Evolutionary conservation across 2,329 filamentous ascomycete genomes (phyloP), one percentile per base, ranked within the genome.

Genomic region (Cladorrhinum sp.): DNA sequence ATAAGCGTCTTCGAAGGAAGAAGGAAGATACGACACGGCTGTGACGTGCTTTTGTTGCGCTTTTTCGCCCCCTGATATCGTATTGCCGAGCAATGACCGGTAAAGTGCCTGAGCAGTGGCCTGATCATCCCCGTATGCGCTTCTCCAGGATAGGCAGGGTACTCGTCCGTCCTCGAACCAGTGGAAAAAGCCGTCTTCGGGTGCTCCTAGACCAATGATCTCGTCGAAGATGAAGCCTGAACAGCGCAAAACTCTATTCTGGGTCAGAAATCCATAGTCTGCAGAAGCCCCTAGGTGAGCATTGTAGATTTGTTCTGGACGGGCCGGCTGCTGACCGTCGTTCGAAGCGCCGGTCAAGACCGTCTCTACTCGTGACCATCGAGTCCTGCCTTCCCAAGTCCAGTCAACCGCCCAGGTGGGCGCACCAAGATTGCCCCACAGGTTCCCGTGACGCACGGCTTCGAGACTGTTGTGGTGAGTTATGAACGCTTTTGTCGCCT

Each of bases 361-460:
- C 36, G 32, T n/a, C 36, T 59, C 57, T 6, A 27, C 20, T 10
- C 57, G 16, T 2, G 58, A 61, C 24, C n/a, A 61, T 13, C 58
- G 53, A 18, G 45, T 41, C 2, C 58, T 45, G 7, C 58, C 58
- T 2, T 53, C 27, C 52, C 53, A 61, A 4, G 58, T 61, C 58
- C 58, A 61, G 18, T 61, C 58, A 10, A 54, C 58, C 9, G 58
- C 58, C 58, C 58, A 61, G 20, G 58, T 41, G 5, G 58, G 58
- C 1, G 24, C 23, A 3, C 53, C 20, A 5, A 52, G 16, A 16
- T 25, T 7, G 18, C 58, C 58, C 58, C 58, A 61, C 4, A 54
- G 58, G 25, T 61, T 61, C 20, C 53, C 58, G 18, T 61, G 41
- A 9, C 58, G 41, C 9, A 61, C 16, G 2, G 58, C 29, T 12